Base-by-base conservation (phyloP, 1,284 basidiomycete species). In the Heterobasidion parviporum region DNA sequence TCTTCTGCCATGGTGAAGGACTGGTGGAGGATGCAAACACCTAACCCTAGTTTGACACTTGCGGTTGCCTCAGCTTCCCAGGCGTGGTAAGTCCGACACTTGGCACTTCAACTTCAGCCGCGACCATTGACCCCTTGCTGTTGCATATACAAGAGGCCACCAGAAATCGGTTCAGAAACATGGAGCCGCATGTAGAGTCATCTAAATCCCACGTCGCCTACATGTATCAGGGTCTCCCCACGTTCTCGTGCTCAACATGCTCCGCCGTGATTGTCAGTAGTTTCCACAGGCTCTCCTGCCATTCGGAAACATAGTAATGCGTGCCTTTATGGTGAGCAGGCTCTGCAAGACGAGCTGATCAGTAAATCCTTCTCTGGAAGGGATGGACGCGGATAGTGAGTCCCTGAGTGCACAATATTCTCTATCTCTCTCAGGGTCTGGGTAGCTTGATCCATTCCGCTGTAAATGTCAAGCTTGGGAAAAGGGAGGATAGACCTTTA, bases 291-390 rank as follows among this genome's bases (percentile, higher is more conserved):
- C 20, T 48, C 41, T 26, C 26, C 15, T n/a, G 18, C 36, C n/a
- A 38, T 45, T 16, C 10, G 6, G 26, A 26, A 26, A 26, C 33
- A 14, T 18, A 38, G 14, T 41, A 8, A 43, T 55, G 53, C 14
- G 55, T 48, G 15, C 46, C 45, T 50, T 12, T 26, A 8, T 16
- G 45, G 15, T 56, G 26, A 56, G 16, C 59, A 89, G 87, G 79
- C 83, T 18, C 73, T 91, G n/a, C 88, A 93, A 69, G 91, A 93
- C 64, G 91, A 94, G 62, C 71, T 92, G 9, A 89, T 94, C 61
- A 90, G 87, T 71, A 93, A 93, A 67, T 73, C 88, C 0, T 94
- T 94, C 72, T 87, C 87, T 20, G 91, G 91, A 1, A 73, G 92
- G 60, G 90, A 93, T 58, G 92, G 91, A 1, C 77, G 88, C 57